Evolutionary conservation across 192 early-diverging fungal genomes (phyloP).

Genomic region (Jimgerdemannia lactiflua): DNA sequence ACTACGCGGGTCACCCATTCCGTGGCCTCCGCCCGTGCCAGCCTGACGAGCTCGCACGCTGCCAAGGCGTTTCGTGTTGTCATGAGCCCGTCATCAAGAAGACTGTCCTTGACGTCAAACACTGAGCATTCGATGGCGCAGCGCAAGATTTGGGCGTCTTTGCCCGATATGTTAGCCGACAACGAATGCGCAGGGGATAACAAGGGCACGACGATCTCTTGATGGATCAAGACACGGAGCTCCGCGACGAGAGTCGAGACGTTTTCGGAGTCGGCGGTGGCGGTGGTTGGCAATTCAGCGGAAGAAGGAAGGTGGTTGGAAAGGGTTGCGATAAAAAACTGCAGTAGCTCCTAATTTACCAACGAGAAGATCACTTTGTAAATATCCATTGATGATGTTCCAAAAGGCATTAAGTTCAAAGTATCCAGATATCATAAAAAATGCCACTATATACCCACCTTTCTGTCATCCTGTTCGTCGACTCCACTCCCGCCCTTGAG

Average conservation of each 20-base stretch:
- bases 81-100: neutral
- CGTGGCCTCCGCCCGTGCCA: neutral
- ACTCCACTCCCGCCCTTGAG: constrained; percentile 1
- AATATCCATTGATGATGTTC: neutral
- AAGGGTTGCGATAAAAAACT: constrained; percentile 36
- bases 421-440: too few species aligned
- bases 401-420: too few species aligned
- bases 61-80: neutral
- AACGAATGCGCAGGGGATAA: neutral
- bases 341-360: constrained; percentile 30
- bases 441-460: too few species aligned
- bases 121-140: neutral
- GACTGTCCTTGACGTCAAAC: neutral
- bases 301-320: constrained; percentile 16
- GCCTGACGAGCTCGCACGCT: neutral
- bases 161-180: neutral
- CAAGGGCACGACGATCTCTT: neutral
- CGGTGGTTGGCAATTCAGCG: neutral
- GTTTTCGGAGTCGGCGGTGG: neutral
- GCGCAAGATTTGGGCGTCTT: neutral
- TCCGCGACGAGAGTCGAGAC: neutral
- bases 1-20: neutral
- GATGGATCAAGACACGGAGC: neutral
- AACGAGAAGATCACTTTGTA: neutral
- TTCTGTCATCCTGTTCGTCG: too few species aligned